Base-by-base conservation (phyloP, 352 stramenopile species). In the Labyrinthula sp. region DNA sequence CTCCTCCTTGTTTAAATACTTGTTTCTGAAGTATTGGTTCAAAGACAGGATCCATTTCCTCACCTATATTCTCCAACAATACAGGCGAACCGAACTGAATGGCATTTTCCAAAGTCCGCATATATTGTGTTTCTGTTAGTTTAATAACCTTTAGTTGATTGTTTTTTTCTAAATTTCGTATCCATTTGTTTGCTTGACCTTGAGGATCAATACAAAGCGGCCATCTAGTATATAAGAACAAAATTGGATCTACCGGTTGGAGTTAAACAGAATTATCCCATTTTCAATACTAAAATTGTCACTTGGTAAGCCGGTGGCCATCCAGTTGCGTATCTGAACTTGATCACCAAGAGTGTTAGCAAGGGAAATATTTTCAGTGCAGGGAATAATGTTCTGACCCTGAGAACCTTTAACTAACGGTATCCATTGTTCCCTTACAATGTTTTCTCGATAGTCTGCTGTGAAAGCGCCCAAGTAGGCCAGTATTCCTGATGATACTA, bases 141-240 rank as follows among this genome's bases (percentile, higher is more conserved):
- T 93, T 93, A 57, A 92, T 89, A 5, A 91, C 76, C 3, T 80
- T 71, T 27, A 92, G 65, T 37, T 79, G 70, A 26, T 73, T 73
- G 2, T 78, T 66, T 28, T 73, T 71, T 47, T 93, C 80, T 72
- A 93, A 88, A 35, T 89, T 90, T 12, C 77, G 73, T 30, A 93
- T 82, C 82, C 82, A 93, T 58, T 89, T 89, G 56, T 90, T 89
- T 0, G 79, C 79, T 52, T 92, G 79, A 0, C 79, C 78, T 37
- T 92, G 80, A 0, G 82, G 82, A 38, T 93, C 82, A 35, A 93
- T 92, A 73, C 92, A 85, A 8, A 93, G 54, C 6, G 82, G 82
- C 82, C 82, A 93, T 8, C n/a, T n/a, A n/a, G n/a, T n/a, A n/a
- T n/a, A n/a, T n/a, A n/a, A n/a, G n/a, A n/a, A n/a, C n/a, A n/a